phyloP scores from a whole-genome alignment of 108 stramenopile species.

The Stephanodiscus minutulus region DNA sequence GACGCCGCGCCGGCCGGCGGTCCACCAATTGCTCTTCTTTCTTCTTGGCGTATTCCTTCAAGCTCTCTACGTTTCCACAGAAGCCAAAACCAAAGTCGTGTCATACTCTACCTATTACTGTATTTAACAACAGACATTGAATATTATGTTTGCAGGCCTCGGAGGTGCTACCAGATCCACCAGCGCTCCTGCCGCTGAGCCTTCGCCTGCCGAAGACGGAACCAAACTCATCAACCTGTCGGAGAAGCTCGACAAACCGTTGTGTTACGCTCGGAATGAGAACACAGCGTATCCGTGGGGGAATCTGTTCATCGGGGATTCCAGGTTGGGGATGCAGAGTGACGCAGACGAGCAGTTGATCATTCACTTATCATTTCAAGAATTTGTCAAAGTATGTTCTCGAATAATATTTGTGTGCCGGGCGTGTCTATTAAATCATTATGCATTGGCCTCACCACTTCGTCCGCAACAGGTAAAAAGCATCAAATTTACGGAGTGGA shows the following conservation, averaged over 20 bases:
- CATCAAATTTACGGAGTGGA: constrained; percentile 83
- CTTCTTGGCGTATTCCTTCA: not conserved
- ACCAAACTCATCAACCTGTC: constrained; percentile 59
- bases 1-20: no score
- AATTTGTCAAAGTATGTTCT: constrained; percentile 74
- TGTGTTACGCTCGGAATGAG: constrained; percentile 79
- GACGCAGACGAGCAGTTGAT: constrained; percentile 91
- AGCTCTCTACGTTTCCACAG: not conserved
- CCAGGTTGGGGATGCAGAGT: constrained; percentile 78
- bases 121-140: not conserved
- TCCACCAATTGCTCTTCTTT: no score
- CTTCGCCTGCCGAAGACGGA: constrained; percentile 59
- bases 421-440: not conserved
- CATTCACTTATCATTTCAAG: constrained; percentile 82
- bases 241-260: constrained; percentile 57
- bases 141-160: constrained; percentile 28
- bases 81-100: not conserved
- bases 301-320: constrained; percentile 89
- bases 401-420: not conserved
- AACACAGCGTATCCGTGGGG: constrained; percentile 69
- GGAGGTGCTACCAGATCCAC: constrained; percentile 24
- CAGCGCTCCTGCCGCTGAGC: constrained; percentile 19
- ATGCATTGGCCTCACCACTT: not conserved
- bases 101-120: not conserved
- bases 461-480: constrained; percentile 54